These are phyloP conservation scores for Fusarium vanettenii DNA, from an alignment of 2,329 filamentous ascomycete species.

Conservation along the genomic window DNA sequence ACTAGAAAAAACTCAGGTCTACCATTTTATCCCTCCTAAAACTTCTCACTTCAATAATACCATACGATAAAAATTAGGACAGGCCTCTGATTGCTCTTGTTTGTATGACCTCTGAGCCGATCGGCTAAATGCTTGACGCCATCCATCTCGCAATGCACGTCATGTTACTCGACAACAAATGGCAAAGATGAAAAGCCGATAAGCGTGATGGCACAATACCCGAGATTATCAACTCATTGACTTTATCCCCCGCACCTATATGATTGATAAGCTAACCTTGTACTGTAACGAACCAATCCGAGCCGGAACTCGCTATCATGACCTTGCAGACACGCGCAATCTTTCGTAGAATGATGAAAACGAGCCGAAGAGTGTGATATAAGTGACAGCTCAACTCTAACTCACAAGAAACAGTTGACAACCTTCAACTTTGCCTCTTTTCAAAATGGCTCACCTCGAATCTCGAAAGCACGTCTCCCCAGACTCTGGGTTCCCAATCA, in stretches of 20 bases:
- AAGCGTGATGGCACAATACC: neutral
- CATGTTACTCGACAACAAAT: neutral
- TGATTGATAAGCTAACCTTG: constrained; percentile 1
- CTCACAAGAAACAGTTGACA: neutral
- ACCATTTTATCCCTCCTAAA: neutral
- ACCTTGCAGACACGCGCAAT: neutral
- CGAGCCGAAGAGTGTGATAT: neutral
- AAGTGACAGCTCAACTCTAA: neutral
- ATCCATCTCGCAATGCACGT: neutral
- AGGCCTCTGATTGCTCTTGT: neutral
- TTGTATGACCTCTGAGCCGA: neutral
- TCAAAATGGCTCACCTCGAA: constrained; percentile 49
- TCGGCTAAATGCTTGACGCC: neutral
- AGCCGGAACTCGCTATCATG: neutral
- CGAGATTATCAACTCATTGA: neutral
- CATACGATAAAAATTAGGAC: neutral
- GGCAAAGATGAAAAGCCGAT: neutral
- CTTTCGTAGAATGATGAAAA: neutral
- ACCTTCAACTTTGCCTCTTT: neutral
- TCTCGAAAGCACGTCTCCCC: constrained; percentile 60
- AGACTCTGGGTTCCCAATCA: constrained; percentile 60
- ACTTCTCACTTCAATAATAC: neutral
- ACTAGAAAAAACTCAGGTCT: neutral
- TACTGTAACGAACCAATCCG: neutral
- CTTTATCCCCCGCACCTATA: neutral